Conservation (phyloP, 2,329 filamentous ascomycete species). For the Fusarium mangiferae region DNA sequence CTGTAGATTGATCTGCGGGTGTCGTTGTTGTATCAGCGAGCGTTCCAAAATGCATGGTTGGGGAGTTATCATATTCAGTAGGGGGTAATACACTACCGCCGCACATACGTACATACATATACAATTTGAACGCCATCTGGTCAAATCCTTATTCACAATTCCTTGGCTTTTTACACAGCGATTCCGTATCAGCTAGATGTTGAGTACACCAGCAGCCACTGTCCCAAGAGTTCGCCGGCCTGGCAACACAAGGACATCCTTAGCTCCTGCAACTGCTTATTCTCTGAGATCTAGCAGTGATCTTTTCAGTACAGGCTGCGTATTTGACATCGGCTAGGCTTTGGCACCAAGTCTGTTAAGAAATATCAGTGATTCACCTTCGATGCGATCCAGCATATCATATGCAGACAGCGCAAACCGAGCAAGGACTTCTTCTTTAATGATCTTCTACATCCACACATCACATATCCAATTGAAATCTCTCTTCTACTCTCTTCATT, state of each 20-base stretch:
- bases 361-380: neutral
- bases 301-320: accelerated
- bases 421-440: too few species aligned
- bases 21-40: neutral
- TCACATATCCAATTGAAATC: too few species aligned
- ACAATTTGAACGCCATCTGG: accelerated
- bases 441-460: too few species aligned
- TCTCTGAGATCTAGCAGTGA: neutral
- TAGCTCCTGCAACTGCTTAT: accelerated
- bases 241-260: accelerated
- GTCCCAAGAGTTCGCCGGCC: accelerated
- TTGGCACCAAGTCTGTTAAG: accelerated
- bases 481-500: too few species aligned
- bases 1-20: constrained; percentile 23
- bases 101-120: neutral
- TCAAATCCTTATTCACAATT: neutral
- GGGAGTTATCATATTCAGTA: neutral
- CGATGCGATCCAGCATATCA: accelerated
- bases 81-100: neutral
- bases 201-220: neutral
- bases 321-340: neutral
- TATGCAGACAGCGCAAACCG: too few species aligned
- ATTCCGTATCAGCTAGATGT: accelerated
- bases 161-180: accelerated
- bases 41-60: neutral